Conservation (phyloP, 139 green algal species). For the Picochlorum sp. region DNA sequence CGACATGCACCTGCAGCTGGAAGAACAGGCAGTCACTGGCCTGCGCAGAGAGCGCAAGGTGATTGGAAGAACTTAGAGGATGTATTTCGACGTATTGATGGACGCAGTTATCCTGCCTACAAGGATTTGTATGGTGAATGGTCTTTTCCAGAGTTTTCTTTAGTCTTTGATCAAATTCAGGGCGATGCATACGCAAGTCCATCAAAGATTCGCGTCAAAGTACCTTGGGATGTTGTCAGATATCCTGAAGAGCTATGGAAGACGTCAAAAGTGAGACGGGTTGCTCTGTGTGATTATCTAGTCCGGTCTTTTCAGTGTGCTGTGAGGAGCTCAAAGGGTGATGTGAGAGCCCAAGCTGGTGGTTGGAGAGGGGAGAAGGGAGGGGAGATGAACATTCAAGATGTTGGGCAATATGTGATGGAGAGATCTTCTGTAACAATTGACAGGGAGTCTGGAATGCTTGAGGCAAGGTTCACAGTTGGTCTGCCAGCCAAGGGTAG, state of each 20-base stretch:
- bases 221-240: constrained; percentile 18
- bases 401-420: constrained; percentile 49
- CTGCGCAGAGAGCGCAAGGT: background rate
- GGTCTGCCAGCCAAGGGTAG: constrained; percentile 55
- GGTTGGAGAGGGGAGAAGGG: constrained; percentile 58
- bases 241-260: constrained; percentile 20
- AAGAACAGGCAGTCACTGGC: background rate
- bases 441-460: constrained; percentile 3
- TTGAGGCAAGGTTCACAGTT: constrained; percentile 64
- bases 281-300: constrained; percentile 52
- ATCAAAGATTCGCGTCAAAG: constrained; percentile 29
- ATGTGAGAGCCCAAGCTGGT: constrained; percentile 26
- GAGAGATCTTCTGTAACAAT: constrained; percentile 51
- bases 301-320: constrained; percentile 37
- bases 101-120: constrained; percentile 45
- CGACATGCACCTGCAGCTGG: constrained; percentile 1
- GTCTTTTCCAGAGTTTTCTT: constrained; percentile 27
- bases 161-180: constrained; percentile 49
- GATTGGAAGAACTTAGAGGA: constrained; percentile 7
- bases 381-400: constrained; percentile 60
- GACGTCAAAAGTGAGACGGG: constrained; percentile 15
- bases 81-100: constrained; percentile 36
- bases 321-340: constrained; percentile 27
- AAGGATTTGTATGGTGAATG: constrained; percentile 42
- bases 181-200: constrained; percentile 36